Evolutionary conservation across 169 alveolate genomes (phyloP).

Genomic region (Cryptosporidium sp.): DNA sequence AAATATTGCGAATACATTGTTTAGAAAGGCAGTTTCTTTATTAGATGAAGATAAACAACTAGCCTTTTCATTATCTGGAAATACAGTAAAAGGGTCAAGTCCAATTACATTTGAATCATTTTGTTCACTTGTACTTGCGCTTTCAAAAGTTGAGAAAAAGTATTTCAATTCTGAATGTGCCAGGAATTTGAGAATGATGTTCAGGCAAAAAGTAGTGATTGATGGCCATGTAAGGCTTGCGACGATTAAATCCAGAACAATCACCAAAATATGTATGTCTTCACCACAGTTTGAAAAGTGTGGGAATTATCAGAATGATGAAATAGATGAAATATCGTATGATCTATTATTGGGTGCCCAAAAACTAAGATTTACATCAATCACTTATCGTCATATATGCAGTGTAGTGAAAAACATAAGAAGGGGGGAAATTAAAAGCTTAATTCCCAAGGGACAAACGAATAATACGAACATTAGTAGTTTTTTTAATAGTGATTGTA

Average conservation of each 20-base stretch:
- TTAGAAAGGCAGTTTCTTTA: slow-evolving; percentile 53
- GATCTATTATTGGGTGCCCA: slow-evolving; percentile 65
- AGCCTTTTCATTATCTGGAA: slow-evolving; percentile 37
- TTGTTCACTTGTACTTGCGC: slow-evolving; percentile 54
- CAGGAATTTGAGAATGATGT: slow-evolving; percentile 61
- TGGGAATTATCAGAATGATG: slow-evolving; percentile 13
- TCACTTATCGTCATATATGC: slow-evolving; percentile 63
- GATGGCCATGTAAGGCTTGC: slow-evolving; percentile 47
- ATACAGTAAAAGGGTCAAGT: slow-evolving; percentile 5
- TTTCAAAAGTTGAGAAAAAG: slow-evolving; percentile 53
- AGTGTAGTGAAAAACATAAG: slow-evolving; percentile 61
- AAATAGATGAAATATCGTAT: slow-evolving; percentile 66
- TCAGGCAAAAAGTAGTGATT: slow-evolving; percentile 53
- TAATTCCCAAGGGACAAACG: slow-evolving; percentile 52
- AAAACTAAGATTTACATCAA: slow-evolving; percentile 50
- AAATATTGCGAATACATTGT: slow-evolving; percentile 26
- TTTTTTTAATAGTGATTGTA: slow-evolving; percentile 71
- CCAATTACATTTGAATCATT: slow-evolving; percentile 66
- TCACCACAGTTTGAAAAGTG: slow-evolving; percentile 59
- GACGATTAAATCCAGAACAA: slow-evolving; percentile 55
- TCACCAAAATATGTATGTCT: slow-evolving; percentile 54
- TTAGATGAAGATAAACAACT: slow-evolving; percentile 59
- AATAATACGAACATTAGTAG: slow-evolving; percentile 44
- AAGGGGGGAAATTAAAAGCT: slow-evolving; percentile 39
- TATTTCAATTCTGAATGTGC: slow-evolving; percentile 59